Conservation (phyloP, 768 basidiomycete genomes). For the Chalciporus pseudorubinellus region DNA sequence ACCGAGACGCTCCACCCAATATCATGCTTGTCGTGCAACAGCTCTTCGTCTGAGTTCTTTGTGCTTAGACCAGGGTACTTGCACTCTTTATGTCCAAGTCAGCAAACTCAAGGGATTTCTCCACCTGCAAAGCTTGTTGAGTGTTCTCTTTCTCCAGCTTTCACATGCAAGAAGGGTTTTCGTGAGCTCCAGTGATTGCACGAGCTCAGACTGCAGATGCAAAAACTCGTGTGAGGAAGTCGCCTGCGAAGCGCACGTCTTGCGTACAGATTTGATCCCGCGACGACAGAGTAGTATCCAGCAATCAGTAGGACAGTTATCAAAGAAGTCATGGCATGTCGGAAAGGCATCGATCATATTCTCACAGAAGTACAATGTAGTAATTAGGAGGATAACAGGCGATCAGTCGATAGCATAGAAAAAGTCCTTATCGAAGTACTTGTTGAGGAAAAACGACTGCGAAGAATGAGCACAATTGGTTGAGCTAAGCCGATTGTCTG, state of each 20-base stretch:
- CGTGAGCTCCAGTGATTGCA: slow-evolving; percentile 70
- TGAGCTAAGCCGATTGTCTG: too few species aligned
- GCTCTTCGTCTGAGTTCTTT: slow-evolving; percentile 70
- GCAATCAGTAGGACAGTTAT: too few species aligned
- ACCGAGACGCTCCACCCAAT: slow-evolving; percentile 59
- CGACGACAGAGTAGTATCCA: slow-evolving; percentile 92
- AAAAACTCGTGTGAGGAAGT: slow-evolving; percentile 86
- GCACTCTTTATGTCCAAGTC: slow-evolving; percentile 84
- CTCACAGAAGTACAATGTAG: too few species aligned
- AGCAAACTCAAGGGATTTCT: slow-evolving; percentile 67
- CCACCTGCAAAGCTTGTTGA: slow-evolving; percentile 61
- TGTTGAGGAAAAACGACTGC: too few species aligned
- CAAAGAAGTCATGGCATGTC: too few species aligned
- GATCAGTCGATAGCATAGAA: too few species aligned
- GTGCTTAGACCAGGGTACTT: slow-evolving; percentile 59
- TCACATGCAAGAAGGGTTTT: slow-evolving; percentile 70
- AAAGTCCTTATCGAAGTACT: too few species aligned
- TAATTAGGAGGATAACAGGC: too few species aligned
- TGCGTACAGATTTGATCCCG: slow-evolving; percentile 90
- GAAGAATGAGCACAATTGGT: too few species aligned
- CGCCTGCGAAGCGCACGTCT: slow-evolving; percentile 89
- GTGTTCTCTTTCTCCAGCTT: slow-evolving; percentile 64
- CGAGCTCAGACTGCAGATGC: slow-evolving; percentile 75
- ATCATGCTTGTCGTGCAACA: slow-evolving; percentile 72
- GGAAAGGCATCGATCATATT: too few species aligned